These are phyloP conservation scores for Xylaria sp. DNA, from an alignment of 2,329 filamentous ascomycete genomes.

Conservation along the genomic window DNA sequence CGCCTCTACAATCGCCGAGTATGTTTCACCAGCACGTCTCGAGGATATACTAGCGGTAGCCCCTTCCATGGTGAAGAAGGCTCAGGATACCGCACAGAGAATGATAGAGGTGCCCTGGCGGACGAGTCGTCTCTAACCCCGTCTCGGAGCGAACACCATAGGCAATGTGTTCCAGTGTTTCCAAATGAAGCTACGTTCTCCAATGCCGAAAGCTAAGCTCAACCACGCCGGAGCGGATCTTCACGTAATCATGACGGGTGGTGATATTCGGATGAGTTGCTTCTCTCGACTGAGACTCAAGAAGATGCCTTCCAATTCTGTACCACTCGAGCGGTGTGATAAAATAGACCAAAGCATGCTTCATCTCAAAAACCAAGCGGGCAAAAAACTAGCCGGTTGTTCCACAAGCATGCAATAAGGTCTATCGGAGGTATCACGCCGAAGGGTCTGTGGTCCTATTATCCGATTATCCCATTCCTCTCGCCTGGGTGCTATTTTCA, in stretches of 20 bases:
- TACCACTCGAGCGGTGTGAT: no score
- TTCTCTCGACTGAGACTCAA: not conserved
- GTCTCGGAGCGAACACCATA: not conserved
- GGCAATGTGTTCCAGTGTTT: not conserved
- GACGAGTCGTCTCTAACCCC: not conserved
- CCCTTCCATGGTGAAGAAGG: not conserved
- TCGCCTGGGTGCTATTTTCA: not conserved
- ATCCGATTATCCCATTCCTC: not conserved
- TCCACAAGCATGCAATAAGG: not conserved
- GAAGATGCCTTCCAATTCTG: no score
- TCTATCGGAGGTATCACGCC: not conserved
- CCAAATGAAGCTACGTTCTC: not conserved
- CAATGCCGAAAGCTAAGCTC: not conserved
- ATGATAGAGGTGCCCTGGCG: not conserved
- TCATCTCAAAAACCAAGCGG: not conserved
- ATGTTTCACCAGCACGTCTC: not conserved
- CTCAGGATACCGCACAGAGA: not conserved
- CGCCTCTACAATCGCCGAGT: not conserved
- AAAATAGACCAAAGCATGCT: not conserved
- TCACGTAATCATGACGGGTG: not conserved
- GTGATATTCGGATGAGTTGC: not conserved
- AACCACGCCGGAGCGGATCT: not conserved
- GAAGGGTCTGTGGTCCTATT: not conserved
- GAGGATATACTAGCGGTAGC: not conserved
- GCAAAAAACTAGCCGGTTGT: not conserved